Evolutionary conservation across 129 eudicot genomes (phyloP).

Genomic region (Pseudognaphalium luteoalbum): DNA sequence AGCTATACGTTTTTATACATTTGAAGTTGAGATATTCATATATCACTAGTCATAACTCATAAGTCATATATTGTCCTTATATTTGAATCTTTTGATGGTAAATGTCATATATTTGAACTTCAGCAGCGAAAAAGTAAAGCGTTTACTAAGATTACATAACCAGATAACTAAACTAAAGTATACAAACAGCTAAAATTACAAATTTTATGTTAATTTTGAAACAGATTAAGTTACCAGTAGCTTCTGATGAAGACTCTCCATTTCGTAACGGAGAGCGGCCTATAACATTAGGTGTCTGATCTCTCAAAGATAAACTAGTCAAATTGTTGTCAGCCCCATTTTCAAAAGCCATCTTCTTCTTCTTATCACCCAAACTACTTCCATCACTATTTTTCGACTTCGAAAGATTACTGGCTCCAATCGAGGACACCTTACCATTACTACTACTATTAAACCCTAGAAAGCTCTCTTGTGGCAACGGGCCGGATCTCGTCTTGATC

Average conservation of each 20-base stretch:
- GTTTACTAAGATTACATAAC: too few relatives aligned
- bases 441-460: constrained; percentile 53
- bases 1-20: not conserved
- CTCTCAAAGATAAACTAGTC: constrained; percentile 46
- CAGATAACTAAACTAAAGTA: not conserved
- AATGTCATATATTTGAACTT: not conserved
- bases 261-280: constrained; percentile 59
- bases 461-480: constrained; percentile 91
- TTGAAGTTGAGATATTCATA: not conserved
- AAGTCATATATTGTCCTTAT: not conserved
- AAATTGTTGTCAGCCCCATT: constrained; percentile 44
- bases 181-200: not conserved
- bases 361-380: constrained; percentile 13
- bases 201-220: not conserved
- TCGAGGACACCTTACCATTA: constrained; percentile 25
- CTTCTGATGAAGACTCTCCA: constrained; percentile 66
- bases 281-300: constrained; percentile 56
- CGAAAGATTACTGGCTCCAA: constrained; percentile 75
- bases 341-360: not conserved
- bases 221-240: constrained; percentile 52
- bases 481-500: constrained; percentile 99
- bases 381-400: constrained; percentile 38
- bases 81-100: not conserved
- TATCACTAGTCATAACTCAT: not conserved
- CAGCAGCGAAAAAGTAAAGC: not conserved